Evolutionary conservation across 257 asterid genomes (phyloP).

Genomic region (Solanum corneliomulleri): DNA sequence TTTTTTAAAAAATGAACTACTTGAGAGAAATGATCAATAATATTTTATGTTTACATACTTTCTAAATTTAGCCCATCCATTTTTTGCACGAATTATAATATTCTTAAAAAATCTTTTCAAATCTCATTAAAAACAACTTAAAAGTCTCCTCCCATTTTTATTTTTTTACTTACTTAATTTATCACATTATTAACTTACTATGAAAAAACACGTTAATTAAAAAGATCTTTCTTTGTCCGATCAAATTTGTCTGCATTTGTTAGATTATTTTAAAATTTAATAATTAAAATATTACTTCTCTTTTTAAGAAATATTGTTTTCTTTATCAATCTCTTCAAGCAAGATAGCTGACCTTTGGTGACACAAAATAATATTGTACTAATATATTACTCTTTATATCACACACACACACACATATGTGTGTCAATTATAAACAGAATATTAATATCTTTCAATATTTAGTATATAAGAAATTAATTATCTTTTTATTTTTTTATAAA

Average conservation of each 20-base stretch:
- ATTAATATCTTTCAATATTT: neutral
- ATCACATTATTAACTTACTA: neutral
- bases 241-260: neutral
- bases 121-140: too few species aligned
- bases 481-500: too few species aligned
- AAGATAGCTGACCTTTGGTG: neutral
- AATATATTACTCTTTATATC: too few species aligned
- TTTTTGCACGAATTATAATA: too few species aligned
- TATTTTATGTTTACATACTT: too few species aligned
- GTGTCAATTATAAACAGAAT: neutral
- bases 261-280: neutral
- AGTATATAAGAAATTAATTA: too few species aligned
- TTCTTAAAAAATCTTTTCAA: too few species aligned
- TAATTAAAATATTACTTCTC: too few species aligned
- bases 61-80: too few species aligned
- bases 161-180: neutral
- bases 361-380: neutral
- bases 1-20: too few species aligned
- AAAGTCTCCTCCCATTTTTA: neutral
- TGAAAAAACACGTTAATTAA: neutral
- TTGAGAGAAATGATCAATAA: too few species aligned
- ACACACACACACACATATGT: too few species aligned
- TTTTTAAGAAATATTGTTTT: neutral
- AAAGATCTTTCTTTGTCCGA: neutral
- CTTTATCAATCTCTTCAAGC: neutral